phyloP scores from a whole-genome alignment of 139 green algal species.

The Chlorella sorokiniana region DNA sequence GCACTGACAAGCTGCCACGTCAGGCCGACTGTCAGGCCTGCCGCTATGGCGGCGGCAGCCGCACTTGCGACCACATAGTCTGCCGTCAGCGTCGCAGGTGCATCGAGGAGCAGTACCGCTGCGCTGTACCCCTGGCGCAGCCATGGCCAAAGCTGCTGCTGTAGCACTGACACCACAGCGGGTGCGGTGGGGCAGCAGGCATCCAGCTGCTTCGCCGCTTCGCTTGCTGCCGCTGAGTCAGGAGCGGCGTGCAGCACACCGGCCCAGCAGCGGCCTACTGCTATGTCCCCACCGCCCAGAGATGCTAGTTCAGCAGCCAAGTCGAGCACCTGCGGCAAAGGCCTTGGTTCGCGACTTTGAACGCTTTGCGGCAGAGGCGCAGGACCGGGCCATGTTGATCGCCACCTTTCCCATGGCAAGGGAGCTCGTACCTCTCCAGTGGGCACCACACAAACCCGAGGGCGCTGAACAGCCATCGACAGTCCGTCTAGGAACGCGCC shows the following conservation, averaged over 20 bases:
- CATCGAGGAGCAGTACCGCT: neutral
- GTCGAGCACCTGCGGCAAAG: neutral
- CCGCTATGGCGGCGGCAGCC: neutral
- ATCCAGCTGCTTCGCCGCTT: too few relatives aligned
- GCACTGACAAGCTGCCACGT: conserved; percentile 14
- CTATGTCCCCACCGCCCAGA: conserved; percentile 10
- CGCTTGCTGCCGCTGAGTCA: too few relatives aligned
- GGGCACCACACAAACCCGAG: conserved; percentile 10
- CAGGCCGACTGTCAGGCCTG: neutral
- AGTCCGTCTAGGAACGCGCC: too few relatives aligned
- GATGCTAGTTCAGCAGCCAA: neutral
- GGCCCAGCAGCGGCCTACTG: neutral
- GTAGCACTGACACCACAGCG: neutral
- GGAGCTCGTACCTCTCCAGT: neutral
- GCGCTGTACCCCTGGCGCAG: neutral
- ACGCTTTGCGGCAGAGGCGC: neutral
- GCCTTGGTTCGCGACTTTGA: neutral
- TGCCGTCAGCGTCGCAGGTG: neutral
- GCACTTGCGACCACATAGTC: neutral
- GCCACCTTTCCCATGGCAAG: neutral
- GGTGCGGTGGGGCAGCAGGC: neutral
- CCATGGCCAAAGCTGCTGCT: conserved; percentile 27
- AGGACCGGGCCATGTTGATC: too few relatives aligned
- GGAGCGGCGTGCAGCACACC: too few relatives aligned
- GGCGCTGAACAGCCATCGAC: neutral